Evolutionary conservation across 2,329 filamentous ascomycete genomes (phyloP).

Genomic region (Penicillium sp.): DNA sequence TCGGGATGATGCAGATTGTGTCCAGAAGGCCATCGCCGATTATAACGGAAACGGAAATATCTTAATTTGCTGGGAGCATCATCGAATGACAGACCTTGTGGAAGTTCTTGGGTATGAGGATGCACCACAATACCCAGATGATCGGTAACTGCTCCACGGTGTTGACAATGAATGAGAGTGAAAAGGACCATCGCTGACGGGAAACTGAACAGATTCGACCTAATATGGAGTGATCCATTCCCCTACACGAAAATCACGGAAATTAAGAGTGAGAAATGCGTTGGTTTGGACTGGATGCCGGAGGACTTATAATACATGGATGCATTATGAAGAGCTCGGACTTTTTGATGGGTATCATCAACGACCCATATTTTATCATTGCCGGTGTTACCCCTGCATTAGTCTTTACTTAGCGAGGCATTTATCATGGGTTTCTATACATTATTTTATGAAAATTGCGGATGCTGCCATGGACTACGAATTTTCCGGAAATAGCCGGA

Average conservation of each 20-base stretch:
- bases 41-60: conserved; percentile 8
- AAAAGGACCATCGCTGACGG: neutral
- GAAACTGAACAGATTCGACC: conserved; percentile 1
- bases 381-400: too few relatives aligned
- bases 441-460: neutral
- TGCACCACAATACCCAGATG: conserved; percentile 5
- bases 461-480: neutral
- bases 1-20: conserved; percentile 7
- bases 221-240: conserved; percentile 11
- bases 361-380: too few relatives aligned
- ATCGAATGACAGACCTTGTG: conserved; percentile 6
- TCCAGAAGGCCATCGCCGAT: neutral
- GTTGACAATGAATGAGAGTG: neutral
- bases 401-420: neutral
- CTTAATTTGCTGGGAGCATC: conserved; percentile 13
- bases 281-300: conserved; percentile 4
- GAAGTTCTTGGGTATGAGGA: conserved; percentile 5
- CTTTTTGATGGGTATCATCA: too few relatives aligned
- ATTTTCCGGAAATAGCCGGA: neutral
- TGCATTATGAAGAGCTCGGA: neutral
- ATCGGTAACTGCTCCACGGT: neutral
- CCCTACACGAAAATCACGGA: conserved; percentile 4
- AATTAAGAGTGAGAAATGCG: conserved; percentile 7
- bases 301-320: neutral
- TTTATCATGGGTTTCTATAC: neutral